Evolutionary conservation across 1,284 basidiomycete species (phyloP), one percentile per base, ranked within the genome.

Genomic region (Rhodofomes roseus): DNA sequence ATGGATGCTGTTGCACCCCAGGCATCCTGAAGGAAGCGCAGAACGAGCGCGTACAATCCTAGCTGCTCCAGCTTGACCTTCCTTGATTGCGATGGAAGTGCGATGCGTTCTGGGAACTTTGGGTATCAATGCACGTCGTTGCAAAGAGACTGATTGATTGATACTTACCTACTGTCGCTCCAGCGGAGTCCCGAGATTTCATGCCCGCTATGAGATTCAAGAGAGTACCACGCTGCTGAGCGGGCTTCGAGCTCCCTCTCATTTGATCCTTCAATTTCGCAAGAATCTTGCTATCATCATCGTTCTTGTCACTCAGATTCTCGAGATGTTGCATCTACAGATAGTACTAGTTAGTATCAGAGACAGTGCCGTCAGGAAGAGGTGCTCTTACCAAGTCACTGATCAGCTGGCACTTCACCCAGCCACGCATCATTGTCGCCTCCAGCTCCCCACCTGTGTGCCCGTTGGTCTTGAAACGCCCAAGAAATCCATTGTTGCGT

Each of bases 351-450:
- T n/a, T n/a, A n/a, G n/a, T 4, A 34, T 34, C 31, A 34, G 11
- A 5, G 31, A 4, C 4, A 16, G 25, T 23, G 6, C 25, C 9
- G 7, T 9, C 46, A 31, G 36, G 5, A 54, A 27, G 14, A 53
- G 53, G 2, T 20, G 1, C 1, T 44, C 60, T 20, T 46, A 65
- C 63, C 34, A 65, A 23, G 22, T 62, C 56, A 31, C 55, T 22
- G 8, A 65, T 40, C 12, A 57, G 57, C 1, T 56, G 39, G 2
- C 57, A 31, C 31, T 61, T 62, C n/a, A 54, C 27, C 63, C 63
- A 65, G 29, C 43, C 23, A 22, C 58, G 61, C 61, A 62, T 62
- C 54, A 59, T 55, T 18, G 61, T 62, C 1, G 54, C 48, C 29
- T 62, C 61, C 4, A 62, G 25, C 41, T 62, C 61, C 0, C 61